Evolutionary conservation across 768 basidiomycete genomes (phyloP).

Genomic region (Xerocomus potaroensis): DNA sequence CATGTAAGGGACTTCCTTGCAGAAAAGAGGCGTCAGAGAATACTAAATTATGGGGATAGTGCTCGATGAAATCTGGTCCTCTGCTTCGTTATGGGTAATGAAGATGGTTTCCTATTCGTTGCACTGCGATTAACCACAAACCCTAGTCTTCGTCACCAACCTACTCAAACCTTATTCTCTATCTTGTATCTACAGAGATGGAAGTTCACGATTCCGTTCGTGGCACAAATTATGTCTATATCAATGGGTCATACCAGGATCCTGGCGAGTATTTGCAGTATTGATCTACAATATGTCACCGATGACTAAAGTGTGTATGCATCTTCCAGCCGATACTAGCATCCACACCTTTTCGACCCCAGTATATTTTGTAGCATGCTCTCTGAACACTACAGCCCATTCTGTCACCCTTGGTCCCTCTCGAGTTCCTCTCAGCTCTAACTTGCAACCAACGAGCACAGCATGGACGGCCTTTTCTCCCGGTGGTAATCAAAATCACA

Average conservation of each 20-base stretch:
- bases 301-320: not conserved
- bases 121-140: too few species aligned
- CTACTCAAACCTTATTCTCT: not conserved
- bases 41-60: not conserved
- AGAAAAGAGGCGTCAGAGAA: not conserved
- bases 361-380: not conserved
- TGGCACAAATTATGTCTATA: not conserved
- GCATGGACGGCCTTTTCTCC: not conserved
- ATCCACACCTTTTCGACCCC: not conserved
- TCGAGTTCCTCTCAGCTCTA: not conserved
- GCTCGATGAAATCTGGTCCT: not conserved
- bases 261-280: too few species aligned
- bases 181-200: not conserved
- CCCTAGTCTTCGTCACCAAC: not conserved
- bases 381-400: not conserved
- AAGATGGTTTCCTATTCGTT: too few species aligned
- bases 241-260: not conserved
- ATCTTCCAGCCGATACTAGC: not conserved
- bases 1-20: not conserved
- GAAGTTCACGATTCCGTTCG: not conserved
- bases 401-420: not conserved
- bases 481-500: not conserved
- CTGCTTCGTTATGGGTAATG: not conserved
- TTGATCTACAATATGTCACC: not conserved
- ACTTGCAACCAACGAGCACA: not conserved